phyloP scores from a whole-genome alignment of 305 asterid genomes.

The Fraxinus nigra region DNA sequence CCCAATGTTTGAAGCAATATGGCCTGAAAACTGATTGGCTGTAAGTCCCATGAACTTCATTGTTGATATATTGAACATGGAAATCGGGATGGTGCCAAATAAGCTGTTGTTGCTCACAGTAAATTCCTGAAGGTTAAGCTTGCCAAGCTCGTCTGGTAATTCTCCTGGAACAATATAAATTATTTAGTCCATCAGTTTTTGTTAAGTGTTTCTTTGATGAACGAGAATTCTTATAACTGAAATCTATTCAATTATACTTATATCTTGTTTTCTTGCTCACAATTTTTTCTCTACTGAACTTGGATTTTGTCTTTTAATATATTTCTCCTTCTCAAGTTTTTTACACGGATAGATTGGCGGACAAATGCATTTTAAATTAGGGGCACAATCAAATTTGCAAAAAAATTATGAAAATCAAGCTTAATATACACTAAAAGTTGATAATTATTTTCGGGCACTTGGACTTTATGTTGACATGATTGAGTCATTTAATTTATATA shows the following conservation, averaged over 20 bases:
- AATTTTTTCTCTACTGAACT: not conserved
- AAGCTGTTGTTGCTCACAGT: not conserved
- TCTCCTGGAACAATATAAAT: constrained; percentile 8
- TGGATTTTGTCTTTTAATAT: not conserved
- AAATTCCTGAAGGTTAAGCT: not conserved
- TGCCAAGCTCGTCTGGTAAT: constrained; percentile 18
- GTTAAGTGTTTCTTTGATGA: not conserved
- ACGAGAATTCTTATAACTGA: not conserved
- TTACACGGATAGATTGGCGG: no score
- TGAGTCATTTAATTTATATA: no score
- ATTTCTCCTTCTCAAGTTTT: not conserved
- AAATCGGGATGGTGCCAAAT: constrained; percentile 16
- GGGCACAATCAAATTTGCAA: no score
- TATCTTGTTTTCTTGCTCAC: not conserved
- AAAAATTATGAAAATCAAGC: no score
- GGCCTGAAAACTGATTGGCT: constrained; percentile 14
- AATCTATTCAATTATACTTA: not conserved
- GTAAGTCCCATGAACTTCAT: not conserved
- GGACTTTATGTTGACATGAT: no score
- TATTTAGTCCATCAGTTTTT: not conserved
- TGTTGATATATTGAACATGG: constrained; percentile 25
- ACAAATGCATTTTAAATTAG: no score
- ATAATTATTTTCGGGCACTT: no score
- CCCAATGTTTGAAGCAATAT: constrained; percentile 20
- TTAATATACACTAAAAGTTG: no score